phyloP scores from a whole-genome alignment of 257 asterid genomes.

The Capsicum baccatum region DNA sequence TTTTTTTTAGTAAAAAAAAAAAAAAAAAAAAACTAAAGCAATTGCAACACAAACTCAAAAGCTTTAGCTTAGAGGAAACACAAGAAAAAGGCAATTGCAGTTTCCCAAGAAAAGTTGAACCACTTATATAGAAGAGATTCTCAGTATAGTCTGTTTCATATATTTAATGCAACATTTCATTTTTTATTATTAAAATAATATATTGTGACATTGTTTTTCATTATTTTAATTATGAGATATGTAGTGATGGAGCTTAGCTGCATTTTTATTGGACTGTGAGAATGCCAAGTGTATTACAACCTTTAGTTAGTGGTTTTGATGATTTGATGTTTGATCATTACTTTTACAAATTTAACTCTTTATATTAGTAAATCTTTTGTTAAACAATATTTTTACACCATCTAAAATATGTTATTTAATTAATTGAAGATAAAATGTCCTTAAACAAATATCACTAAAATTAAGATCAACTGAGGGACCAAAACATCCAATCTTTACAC shows the following conservation, averaged over 20 bases:
- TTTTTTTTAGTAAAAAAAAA: no score
- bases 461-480: no score
- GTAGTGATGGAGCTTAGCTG: constrained; percentile 9
- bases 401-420: no score
- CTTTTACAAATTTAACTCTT: neutral
- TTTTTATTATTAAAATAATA: neutral
- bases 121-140: neutral
- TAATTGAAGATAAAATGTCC: no score
- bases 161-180: constrained; percentile 16
- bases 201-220: neutral
- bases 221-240: neutral
- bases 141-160: neutral
- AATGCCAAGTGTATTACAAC: neutral
- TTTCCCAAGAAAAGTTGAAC: constrained; percentile 18
- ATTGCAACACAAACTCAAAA: neutral
- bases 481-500: no score
- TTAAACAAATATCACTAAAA: no score
- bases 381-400: no score
- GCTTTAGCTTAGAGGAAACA: neutral
- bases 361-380: neutral
- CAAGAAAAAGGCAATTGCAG: neutral
- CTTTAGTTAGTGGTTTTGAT: neutral
- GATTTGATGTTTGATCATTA: neutral
- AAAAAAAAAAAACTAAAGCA: neutral
- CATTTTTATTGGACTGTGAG: neutral